Conservation (phyloP, 1,284 basidiomycete genomes). For the Pisolithus thermaeus region DNA sequence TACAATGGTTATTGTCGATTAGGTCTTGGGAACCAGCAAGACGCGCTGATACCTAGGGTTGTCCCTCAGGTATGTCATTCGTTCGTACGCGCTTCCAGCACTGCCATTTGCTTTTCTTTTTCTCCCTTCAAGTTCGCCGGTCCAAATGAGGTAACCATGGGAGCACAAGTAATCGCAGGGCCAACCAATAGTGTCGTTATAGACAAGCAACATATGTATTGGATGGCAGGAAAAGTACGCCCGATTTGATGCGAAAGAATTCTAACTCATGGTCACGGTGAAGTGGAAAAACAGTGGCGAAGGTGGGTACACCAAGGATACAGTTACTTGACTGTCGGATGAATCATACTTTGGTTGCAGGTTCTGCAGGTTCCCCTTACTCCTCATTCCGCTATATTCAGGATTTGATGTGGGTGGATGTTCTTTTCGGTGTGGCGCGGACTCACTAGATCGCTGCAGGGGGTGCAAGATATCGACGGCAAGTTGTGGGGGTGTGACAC, state of each 20-base stretch:
- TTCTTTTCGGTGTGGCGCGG: background rate
- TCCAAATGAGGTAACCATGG: slow-evolving; percentile 61
- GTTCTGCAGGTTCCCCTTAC: slow-evolving; percentile 76
- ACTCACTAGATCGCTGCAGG: slow-evolving; percentile 33
- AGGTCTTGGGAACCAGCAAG: slow-evolving; percentile 80
- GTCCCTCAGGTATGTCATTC: slow-evolving; percentile 60
- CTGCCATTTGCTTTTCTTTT: background rate
- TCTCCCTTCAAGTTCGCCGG: slow-evolving; percentile 56
- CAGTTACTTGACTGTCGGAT: slow-evolving; percentile 3
- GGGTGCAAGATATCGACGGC: slow-evolving; percentile 67
- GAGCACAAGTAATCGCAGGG: slow-evolving; percentile 67
- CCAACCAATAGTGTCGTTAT: slow-evolving; percentile 81
- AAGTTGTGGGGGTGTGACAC: slow-evolving; percentile 83
- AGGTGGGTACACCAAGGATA: slow-evolving; percentile 39
- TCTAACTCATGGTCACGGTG: slow-evolving; percentile 11
- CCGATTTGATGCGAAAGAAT: slow-evolving; percentile 1
- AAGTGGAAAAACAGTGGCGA: slow-evolving; percentile 93
- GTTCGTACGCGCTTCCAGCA: background rate
- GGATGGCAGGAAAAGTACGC: slow-evolving; percentile 74
- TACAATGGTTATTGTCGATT: slow-evolving; percentile 80
- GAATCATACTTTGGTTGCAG: slow-evolving; percentile 29
- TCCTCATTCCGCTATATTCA: slow-evolving; percentile 78
- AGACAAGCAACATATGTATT: slow-evolving; percentile 79
- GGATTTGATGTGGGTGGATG: slow-evolving; percentile 60
- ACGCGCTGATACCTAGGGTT: slow-evolving; percentile 68